Percentiles rank a stretch among this genome's conserved stretches.
Conservation (phyloP, 1,139 yeast genomes). For the Saccharomyces hybrid region DNA sequence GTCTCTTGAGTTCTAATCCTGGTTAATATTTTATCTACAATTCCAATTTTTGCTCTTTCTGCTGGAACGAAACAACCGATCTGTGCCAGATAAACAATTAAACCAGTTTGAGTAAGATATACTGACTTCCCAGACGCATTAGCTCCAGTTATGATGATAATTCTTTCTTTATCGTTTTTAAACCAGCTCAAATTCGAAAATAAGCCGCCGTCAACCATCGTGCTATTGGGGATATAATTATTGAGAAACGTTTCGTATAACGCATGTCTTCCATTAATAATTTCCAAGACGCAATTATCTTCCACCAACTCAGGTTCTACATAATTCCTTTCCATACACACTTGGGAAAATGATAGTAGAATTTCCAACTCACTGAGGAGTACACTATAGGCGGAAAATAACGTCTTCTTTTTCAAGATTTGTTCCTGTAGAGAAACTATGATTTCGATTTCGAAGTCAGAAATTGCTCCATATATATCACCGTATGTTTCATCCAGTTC, state of each 20-base stretch:
- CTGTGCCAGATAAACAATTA: constrained; percentile 40
- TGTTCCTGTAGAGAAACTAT: constrained; percentile 32
- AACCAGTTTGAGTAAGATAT: constrained; percentile 38
- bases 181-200: constrained; percentile 7
- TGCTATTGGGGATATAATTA: constrained; percentile 36
- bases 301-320: constrained; percentile 35
- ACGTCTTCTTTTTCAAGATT: constrained; percentile 18
- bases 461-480: constrained; percentile 37
- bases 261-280: constrained; percentile 36
- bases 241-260: constrained; percentile 35
- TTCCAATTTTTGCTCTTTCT: constrained; percentile 35
- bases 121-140: constrained; percentile 49
- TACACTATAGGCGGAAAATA: constrained; percentile 20
- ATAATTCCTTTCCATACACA: constrained; percentile 32
- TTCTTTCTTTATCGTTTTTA: constrained; percentile 8
- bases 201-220: constrained; percentile 22
- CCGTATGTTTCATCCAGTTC: constrained; percentile 37
- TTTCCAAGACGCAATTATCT: constrained; percentile 17
- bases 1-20: constrained; percentile 40
- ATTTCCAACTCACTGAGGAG: constrained; percentile 37
- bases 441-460: constrained; percentile 40
- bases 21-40: constrained; percentile 40
- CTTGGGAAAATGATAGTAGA: constrained; percentile 34
- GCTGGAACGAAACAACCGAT: constrained; percentile 47
- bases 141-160: constrained; percentile 41